Conservation (phyloP, 106 monocot genomes). For the Dendrobium nobile region DNA sequence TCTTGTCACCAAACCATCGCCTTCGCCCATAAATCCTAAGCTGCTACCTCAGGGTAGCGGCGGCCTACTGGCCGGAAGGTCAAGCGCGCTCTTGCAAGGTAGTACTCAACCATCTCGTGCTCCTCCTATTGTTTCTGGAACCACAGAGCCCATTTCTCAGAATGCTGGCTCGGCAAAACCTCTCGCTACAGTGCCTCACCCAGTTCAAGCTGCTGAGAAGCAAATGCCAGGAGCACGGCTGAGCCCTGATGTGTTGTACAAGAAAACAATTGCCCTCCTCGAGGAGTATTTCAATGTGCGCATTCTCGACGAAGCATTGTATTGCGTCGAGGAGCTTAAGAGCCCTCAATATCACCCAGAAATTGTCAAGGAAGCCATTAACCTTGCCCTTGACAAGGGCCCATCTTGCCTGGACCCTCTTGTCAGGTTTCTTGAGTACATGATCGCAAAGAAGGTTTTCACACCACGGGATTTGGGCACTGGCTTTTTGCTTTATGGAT, state of each 20-base stretch:
- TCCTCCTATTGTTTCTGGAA: conserved; percentile 6
- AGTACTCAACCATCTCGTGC: conserved; percentile 8
- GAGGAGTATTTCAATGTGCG: conserved; percentile 81
- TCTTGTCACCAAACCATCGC: conserved; percentile 21
- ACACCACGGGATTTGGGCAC: conserved; percentile 42
- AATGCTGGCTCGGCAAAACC: conserved; percentile 12
- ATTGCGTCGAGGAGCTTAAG: conserved; percentile 79
- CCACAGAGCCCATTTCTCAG: neutral
- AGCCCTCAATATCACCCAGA: conserved; percentile 76
- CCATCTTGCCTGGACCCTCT: conserved; percentile 25
- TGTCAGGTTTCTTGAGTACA: conserved; percentile 40
- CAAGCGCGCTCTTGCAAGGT: conserved; percentile 69
- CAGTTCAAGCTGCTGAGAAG: conserved; percentile 18
- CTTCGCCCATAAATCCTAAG: conserved; percentile 40
- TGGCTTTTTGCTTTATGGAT: conserved; percentile 60
- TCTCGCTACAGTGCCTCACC: conserved; percentile 1
- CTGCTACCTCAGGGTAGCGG: conserved; percentile 72
- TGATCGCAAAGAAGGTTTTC: conserved; percentile 33
- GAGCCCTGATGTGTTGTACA: conserved; percentile 37
- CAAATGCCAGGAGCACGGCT: conserved; percentile 1
- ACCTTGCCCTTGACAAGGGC: conserved; percentile 57
- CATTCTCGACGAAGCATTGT: conserved; percentile 65
- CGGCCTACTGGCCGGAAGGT: conserved; percentile 44
- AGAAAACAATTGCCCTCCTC: conserved; percentile 72
- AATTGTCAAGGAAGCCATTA: conserved; percentile 83